Evolutionary conservation across 1,284 basidiomycete species (phyloP), one percentile per base, ranked within the genome.

Genomic region (Cystobasidium sp.): DNA sequence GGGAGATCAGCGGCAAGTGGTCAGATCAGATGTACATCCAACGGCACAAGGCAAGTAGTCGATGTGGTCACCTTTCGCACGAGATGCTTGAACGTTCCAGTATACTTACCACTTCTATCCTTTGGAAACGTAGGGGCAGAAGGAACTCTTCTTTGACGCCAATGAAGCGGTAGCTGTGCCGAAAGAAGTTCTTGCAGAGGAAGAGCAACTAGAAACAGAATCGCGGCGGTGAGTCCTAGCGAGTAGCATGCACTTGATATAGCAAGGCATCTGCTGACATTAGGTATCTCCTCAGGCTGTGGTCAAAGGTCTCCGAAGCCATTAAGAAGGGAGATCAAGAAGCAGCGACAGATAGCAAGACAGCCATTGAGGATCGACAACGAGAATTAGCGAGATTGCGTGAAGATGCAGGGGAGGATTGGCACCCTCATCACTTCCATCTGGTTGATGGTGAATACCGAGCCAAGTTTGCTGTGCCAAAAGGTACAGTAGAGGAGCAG

Each of bases 1-100:
- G 95, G 10, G 94, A 98, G 80, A 85, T 99, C 31, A 87, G 87
- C 6, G 96, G 96, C 37, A 89, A 91, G 81, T 99, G 96, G 96
- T 93, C 89, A 81, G 89, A 92, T 75, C 82, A 87, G 20, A 96
- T 99, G 90, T 93, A 97, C 77, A 91, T 91, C 82, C 91, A 90
- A 84, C 86, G 87, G 74, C 82, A 83, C 74, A 89, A 89, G 84
- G 91, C 91, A 69, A 20, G 78, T 78, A 3, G 31, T 31, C 31
- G 2, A 31, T 5, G 31, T 31, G 31, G 31, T 31, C 31, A 31
- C 2, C 31, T 31, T 31, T 31, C 31, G 31, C 31, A 31, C 31
- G 31, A 31, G 31, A 31, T 31, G 31, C 31, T 31, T 31, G 31
- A 31, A 31, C 31, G 5, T 31, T 31, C 31, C 31, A 31, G 31